A percentile compares a stretch with the other conserved stretches of the same genome.
Conservation (phyloP, 2,329 filamentous ascomycete genomes). For the Cladophialophora chaetospira region DNA sequence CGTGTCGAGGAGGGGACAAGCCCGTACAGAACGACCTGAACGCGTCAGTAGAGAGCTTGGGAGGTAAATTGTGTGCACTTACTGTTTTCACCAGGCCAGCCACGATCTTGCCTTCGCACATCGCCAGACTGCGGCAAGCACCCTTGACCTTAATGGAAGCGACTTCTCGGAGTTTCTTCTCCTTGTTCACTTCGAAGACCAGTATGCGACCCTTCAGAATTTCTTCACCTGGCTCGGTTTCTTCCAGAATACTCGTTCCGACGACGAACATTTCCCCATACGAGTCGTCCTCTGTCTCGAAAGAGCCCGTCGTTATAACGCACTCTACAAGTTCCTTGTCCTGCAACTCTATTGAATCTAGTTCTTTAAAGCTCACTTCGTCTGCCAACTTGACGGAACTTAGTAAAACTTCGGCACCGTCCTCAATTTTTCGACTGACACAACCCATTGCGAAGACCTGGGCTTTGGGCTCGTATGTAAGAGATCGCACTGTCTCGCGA, state of each 20-base stretch:
- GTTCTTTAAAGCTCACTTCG: constrained; percentile 78
- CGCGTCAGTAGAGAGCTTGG: background rate
- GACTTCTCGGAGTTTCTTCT: constrained; percentile 72
- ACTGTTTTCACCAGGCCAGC: constrained; percentile 89
- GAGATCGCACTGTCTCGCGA: constrained; percentile 78
- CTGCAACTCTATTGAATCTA: constrained; percentile 70
- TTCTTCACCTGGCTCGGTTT: constrained; percentile 59
- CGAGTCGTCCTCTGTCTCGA: constrained; percentile 50
- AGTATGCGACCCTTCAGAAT: constrained; percentile 72
- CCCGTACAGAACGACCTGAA: constrained; percentile 61
- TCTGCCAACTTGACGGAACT: constrained; percentile 89
- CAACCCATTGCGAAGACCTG: constrained; percentile 86
- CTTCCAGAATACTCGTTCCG: constrained; percentile 73
- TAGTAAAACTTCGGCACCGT: constrained; percentile 72
- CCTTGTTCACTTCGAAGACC: constrained; percentile 73
- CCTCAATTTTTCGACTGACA: constrained; percentile 70
- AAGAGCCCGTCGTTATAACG: constrained; percentile 73
- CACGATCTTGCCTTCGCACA: constrained; percentile 76
- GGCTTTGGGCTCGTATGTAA: constrained; percentile 79
- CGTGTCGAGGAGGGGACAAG: constrained; percentile 41
- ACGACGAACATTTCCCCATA: constrained; percentile 75
- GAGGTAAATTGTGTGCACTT: constrained; percentile 33
- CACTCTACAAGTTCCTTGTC: constrained; percentile 78
- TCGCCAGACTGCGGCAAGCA: constrained; percentile 75
- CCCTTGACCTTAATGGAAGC: constrained; percentile 71